Conservation (phyloP, 1,284 basidiomycete genomes). For the Ustilago esculenta region DNA sequence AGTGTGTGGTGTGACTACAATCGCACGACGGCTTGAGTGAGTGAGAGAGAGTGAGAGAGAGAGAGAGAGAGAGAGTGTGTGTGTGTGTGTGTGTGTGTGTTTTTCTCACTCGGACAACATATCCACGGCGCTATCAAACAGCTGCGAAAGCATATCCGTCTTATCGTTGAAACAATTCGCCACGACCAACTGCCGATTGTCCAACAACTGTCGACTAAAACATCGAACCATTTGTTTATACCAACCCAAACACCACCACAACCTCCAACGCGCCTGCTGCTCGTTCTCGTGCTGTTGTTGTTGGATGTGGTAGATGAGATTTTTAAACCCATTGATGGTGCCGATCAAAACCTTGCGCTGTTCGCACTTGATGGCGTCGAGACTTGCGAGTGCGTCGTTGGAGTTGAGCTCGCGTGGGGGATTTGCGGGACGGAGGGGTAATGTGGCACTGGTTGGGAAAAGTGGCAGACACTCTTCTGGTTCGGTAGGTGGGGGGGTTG, state of each 20-base stretch:
- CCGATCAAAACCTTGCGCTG: slow-evolving; percentile 63
- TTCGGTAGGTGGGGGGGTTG: neutral
- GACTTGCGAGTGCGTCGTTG: slow-evolving; percentile 41
- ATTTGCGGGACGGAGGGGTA: slow-evolving; percentile 30
- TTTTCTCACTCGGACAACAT: slow-evolving; percentile 40
- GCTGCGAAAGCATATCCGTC: slow-evolving; percentile 2
- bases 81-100: no score
- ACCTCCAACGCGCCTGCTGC: slow-evolving; percentile 52
- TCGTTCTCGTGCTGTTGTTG: neutral
- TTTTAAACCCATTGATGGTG: slow-evolving; percentile 44
- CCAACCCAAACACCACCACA: slow-evolving; percentile 62
- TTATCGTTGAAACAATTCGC: slow-evolving; percentile 45
- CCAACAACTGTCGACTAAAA: slow-evolving; percentile 49
- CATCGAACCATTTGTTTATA: slow-evolving; percentile 46
- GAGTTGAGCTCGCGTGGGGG: slow-evolving; percentile 20
- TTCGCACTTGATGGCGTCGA: slow-evolving; percentile 60
- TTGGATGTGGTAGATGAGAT: slow-evolving; percentile 6
- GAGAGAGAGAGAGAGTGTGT: no score
- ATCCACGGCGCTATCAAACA: slow-evolving; percentile 32
- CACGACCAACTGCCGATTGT: slow-evolving; percentile 51
- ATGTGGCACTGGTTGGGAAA: slow-evolving; percentile 42
- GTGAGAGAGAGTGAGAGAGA: no score
- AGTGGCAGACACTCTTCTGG: slow-evolving; percentile 37
- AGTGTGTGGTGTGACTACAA: no score
- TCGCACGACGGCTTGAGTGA: no score